These are phyloP conservation scores for Delonix regia DNA, from an alignment of 306 rosid genomes.

Conservation along the genomic window DNA sequence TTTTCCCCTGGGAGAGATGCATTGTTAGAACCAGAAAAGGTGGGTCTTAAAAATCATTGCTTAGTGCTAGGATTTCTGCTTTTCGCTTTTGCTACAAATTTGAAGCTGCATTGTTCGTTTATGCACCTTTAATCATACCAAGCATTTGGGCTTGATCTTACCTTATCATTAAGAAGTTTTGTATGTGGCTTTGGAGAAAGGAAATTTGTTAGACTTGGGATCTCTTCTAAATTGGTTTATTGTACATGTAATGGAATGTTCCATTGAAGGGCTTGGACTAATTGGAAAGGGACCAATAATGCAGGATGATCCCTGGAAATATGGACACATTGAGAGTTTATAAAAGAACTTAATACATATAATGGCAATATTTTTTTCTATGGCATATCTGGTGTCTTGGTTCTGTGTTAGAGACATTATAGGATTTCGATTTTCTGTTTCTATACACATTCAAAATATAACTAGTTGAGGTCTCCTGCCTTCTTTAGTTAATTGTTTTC, in stretches of 20 bases:
- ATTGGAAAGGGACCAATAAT: constrained; percentile 56
- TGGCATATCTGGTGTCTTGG: constrained; percentile 37
- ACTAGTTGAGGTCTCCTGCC: constrained; percentile 25
- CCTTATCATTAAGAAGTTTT: constrained; percentile 34
- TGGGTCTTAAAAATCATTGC: neutral
- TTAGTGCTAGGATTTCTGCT: neutral
- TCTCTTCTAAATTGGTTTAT: constrained; percentile 51
- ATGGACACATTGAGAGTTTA: constrained; percentile 36
- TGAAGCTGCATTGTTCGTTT: constrained; percentile 28
- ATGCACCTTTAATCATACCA: constrained; percentile 28
- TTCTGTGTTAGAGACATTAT: constrained; percentile 38
- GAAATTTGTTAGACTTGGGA: constrained; percentile 49
- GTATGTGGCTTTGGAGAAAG: constrained; percentile 40
- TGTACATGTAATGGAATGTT: constrained; percentile 47
- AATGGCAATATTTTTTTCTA: too few relatives aligned
- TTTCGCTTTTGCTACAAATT: neutral
- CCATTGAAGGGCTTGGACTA: constrained; percentile 56
- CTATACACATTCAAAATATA: neutral
- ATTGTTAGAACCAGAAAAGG: constrained; percentile 4
- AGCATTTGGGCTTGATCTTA: constrained; percentile 20
- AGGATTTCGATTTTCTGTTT: constrained; percentile 37
- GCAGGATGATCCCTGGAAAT: constrained; percentile 51
- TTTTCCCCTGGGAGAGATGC: neutral
- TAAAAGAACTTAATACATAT: constrained; percentile 38
- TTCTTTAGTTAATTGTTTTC: constrained; percentile 27